phyloP scores from a whole-genome alignment of 371 early-diverging fungal genomes.

The Mitosporidium daphniae region DNA sequence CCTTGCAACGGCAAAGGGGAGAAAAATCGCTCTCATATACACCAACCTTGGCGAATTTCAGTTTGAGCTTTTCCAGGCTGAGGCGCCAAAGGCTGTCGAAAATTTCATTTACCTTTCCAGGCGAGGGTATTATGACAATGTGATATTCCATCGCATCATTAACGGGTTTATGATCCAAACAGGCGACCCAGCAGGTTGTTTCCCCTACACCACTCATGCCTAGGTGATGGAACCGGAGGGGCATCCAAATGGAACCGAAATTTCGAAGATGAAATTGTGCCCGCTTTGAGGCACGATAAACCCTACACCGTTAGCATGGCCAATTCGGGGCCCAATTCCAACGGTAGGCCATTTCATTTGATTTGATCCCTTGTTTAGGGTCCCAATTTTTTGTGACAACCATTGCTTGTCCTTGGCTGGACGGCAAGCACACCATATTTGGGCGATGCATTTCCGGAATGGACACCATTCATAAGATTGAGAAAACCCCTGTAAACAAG shows the following conservation, averaged over 20 bases:
- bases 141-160: conserved; percentile 46
- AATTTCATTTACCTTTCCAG: conserved; percentile 43
- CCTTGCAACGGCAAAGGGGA: neutral
- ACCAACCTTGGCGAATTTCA: conserved; percentile 49
- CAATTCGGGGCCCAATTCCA: conserved; percentile 64
- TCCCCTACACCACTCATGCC: too few relatives aligned
- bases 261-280: conserved; percentile 73
- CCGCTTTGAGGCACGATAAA: conserved; percentile 34
- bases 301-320: conserved; percentile 85
- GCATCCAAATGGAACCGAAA: conserved; percentile 57
- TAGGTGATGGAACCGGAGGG: conserved; percentile 66
- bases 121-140: conserved; percentile 39
- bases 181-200: conserved; percentile 33
- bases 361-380: too few relatives aligned
- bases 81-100: conserved; percentile 59
- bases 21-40: conserved; percentile 23
- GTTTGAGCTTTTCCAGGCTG: conserved; percentile 32
- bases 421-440: conserved; percentile 83
- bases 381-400: too few relatives aligned
- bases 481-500: too few relatives aligned
- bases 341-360: conserved; percentile 68
- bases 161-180: conserved; percentile 71
- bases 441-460: conserved; percentile 65
- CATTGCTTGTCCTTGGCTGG: conserved; percentile 62
- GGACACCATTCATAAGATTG: conserved; percentile 58